Evolutionary conservation across 768 basidiomycete species (phyloP), one percentile per base, ranked within the genome.

Genomic region (Hericium rajendrae): DNA sequence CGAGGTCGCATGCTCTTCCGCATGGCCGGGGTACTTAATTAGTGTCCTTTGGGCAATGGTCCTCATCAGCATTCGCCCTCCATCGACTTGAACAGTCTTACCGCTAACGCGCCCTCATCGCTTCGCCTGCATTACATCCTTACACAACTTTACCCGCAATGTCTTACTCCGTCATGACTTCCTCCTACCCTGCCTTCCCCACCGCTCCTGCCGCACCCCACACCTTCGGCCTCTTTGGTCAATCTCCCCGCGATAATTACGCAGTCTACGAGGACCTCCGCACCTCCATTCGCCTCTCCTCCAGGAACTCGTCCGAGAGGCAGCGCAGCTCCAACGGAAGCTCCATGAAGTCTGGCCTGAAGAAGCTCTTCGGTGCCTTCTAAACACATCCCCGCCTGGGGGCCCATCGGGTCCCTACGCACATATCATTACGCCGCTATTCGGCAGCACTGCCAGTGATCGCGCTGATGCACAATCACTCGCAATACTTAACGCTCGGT

Each of bases 231-330:
- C 40, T 58, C 40, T 54, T 61, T 18, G 54, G 54, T 26, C 63
- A 64, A 13, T 60, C 63, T 9, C 65, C 65, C 1, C 65, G 65
- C 26, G 65, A 66, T 57, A 62, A 56, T 26, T 61, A 62, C 53
- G 54, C 55, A 15, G 43, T 62, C 38, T 59, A 58, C 53, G 65
- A 64, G 39, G 65, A 64, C 22, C 55, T 66, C 6, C 24, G 53
- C 6, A 15, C 37, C 22, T 50, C 53, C 38, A 37, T 62, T 32
- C 37, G 51, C 38, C 55, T 57, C 24, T 43, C 58, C 15, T 16
- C 54, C 24, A 37, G 38, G 18, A 48, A 18, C 38, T 15, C 46
- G 12, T 15, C 54, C n/a, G 22, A 46, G 48, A 50, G 51, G 56
- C 60, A 54, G 49, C 55, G 54, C 51, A 58, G 53, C n/a, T 57